Conservation (phyloP, 1,284 basidiomycete species). For the Schizophyllum amplum region DNA sequence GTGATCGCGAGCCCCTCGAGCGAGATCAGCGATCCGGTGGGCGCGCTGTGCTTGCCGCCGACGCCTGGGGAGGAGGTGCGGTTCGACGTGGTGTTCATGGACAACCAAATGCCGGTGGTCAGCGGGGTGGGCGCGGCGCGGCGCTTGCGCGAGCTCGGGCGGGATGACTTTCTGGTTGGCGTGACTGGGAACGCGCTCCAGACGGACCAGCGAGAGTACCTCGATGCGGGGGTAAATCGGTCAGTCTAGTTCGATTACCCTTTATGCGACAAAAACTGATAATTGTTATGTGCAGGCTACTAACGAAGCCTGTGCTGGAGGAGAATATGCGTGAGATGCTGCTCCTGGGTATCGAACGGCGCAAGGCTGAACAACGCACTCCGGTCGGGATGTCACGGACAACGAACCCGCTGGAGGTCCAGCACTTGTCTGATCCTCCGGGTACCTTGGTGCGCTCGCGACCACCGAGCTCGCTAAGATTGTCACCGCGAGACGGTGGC, state of each 20-base stretch:
- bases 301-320: background rate
- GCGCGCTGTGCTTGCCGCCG: slow-evolving; percentile 9
- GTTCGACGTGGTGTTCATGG: slow-evolving; percentile 74
- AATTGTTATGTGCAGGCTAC: background rate
- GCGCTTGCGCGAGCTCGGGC: slow-evolving; percentile 57
- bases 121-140: slow-evolving; percentile 68
- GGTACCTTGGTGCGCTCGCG: too few relatives aligned
- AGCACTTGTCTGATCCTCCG: too few relatives aligned
- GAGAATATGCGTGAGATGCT: background rate
- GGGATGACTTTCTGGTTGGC: slow-evolving; percentile 71
- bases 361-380: background rate
- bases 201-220: slow-evolving; percentile 19
- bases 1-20: slow-evolving; percentile 9
- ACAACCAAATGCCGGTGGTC: slow-evolving; percentile 84
- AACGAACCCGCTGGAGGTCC: too few relatives aligned
- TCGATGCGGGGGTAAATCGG: background rate
- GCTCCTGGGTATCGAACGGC: background rate
- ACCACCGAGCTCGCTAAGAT: too few relatives aligned
- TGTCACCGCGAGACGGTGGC: too few relatives aligned
- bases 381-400: too few relatives aligned
- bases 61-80: slow-evolving; percentile 23
- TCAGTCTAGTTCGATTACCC: background rate
- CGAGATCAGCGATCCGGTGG: background rate
- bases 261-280: background rate
- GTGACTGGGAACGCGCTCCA: slow-evolving; percentile 39